These are phyloP conservation scores for Cymbidium sinense DNA, from an alignment of 106 monocot species.

Conservation along the genomic window DNA sequence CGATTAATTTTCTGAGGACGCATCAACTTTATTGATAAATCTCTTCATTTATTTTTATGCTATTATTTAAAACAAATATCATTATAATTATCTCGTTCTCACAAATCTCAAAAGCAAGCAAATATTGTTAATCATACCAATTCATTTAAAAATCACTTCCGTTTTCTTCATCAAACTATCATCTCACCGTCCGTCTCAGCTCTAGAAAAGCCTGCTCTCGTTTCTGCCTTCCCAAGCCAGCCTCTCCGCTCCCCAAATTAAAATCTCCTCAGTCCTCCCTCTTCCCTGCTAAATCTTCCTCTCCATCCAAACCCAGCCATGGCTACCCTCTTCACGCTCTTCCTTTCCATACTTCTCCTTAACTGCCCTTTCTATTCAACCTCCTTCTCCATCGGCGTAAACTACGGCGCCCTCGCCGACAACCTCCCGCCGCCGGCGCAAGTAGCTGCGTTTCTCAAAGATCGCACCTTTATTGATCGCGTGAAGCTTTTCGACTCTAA, in stretches of 20 bases:
- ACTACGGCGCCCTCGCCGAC: slow-evolving; percentile 51
- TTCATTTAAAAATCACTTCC: no score
- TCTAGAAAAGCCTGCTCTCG: no score
- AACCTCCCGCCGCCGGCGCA: slow-evolving; percentile 53
- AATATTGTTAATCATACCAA: no score
- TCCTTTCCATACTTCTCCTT: slow-evolving; percentile 1
- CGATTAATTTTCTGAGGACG: no score
- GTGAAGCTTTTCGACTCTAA: slow-evolving; percentile 64
- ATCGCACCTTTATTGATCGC: slow-evolving; percentile 41
- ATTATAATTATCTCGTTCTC: no score
- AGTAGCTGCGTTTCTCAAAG: slow-evolving; percentile 51
- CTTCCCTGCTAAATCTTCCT: background rate
- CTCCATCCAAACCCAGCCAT: background rate
- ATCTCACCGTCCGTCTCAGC: no score
- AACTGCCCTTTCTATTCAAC: background rate
- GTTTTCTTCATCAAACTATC: no score
- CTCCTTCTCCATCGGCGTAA: slow-evolving; percentile 45
- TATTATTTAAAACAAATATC: no score
- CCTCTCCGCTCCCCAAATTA: background rate
- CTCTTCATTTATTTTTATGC: no score
- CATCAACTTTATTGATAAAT: no score
- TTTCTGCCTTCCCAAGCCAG: background rate
- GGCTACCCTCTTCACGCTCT: background rate
- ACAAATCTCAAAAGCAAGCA: no score
- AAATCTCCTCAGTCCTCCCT: background rate